Evolutionary conservation across 2,329 filamentous ascomycete genomes (phyloP), one percentile per base, ranked within the genome.

Genomic region (Aureobasidium subglaciale): DNA sequence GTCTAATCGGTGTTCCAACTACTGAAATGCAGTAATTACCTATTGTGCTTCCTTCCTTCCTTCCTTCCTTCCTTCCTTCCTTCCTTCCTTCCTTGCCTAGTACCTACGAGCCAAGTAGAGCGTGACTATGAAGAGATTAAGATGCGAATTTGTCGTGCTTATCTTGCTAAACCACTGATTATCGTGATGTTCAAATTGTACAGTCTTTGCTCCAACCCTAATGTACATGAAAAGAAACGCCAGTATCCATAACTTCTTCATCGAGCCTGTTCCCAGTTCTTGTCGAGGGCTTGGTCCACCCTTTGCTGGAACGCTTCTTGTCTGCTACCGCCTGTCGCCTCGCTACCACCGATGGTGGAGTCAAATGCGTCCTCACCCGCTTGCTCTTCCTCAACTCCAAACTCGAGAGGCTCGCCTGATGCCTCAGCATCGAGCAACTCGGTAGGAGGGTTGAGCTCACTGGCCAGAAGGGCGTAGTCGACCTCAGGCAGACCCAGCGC

Each of bases 401-500:
- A 57, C 32, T 57, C 55, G 8, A 49, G 20, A 42, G 68, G 64
- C 42, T 71, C 66, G 49, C 68, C 67, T 9, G 72, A 61, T 41
- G 68, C 63, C 59, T 64, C 69, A 15, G 25, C 53, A n/a, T 54
- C 57, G 5, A 58, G 29, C 35, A 48, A 37, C 15, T 55, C 56
- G 13, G 27, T 16, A 5, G 48, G 41, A 3, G 55, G 38, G 15
- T 46, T 55, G 30, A 56, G 40, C 46, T 71, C 70, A 49, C 69
- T 64, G 30, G 61, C 61, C 20, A 60, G 60, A 15, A 62, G 59
- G 6, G 67, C 63, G 40, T 58, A 58, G 22, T 66, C 70, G 55
- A 75, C 72, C 22, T 78, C 74, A 5, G 80, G 78, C 57, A 96
- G 66, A 0, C 89, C 88, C 48, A 93, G 69, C 18, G 74, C 74